Conservation (phyloP, 1,284 basidiomycete species). For the Ganoderma lucidum region DNA sequence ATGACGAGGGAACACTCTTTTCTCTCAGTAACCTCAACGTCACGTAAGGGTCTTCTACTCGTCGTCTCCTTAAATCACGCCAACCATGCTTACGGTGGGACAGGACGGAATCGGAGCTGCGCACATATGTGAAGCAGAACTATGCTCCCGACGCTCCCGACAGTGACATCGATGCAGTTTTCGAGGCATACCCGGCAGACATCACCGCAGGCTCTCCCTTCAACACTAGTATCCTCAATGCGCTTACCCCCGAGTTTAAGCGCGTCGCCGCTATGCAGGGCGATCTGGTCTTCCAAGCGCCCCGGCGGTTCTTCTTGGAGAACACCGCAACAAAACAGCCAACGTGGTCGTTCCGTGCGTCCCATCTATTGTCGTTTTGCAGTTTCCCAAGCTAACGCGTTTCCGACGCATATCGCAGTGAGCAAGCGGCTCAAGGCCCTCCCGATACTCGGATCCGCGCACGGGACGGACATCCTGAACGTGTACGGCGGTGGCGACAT, state of each 20-base stretch:
- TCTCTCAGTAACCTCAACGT: constrained; percentile 31
- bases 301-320: constrained; percentile 44
- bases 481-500: constrained; percentile 35
- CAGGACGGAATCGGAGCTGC: constrained; percentile 25
- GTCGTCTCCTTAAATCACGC: not conserved
- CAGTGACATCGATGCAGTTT: constrained; percentile 42
- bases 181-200: constrained; percentile 52
- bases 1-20: constrained; percentile 46
- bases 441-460: constrained; percentile 51
- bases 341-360: constrained; percentile 57
- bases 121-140: constrained; percentile 25
- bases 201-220: constrained; percentile 59
- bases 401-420: constrained; percentile 39
- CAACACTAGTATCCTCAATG: constrained; percentile 53
- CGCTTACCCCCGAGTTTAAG: constrained; percentile 57
- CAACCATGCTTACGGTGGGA: not conserved
- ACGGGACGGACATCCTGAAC: constrained; percentile 35
- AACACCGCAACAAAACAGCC: constrained; percentile 50
- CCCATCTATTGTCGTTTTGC: not conserved
- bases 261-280: constrained; percentile 57
- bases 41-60: constrained; percentile 19
- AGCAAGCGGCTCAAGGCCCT: constrained; percentile 53
- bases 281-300: constrained; percentile 59
- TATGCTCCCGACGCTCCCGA: constrained; percentile 46
- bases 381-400: not conserved